A percentile compares a stretch with the other conserved stretches of the same genome.
Conservation (phyloP, 225 moss, liverwort and hornwort species). For the Physcomitrellopsis africana region DNA sequence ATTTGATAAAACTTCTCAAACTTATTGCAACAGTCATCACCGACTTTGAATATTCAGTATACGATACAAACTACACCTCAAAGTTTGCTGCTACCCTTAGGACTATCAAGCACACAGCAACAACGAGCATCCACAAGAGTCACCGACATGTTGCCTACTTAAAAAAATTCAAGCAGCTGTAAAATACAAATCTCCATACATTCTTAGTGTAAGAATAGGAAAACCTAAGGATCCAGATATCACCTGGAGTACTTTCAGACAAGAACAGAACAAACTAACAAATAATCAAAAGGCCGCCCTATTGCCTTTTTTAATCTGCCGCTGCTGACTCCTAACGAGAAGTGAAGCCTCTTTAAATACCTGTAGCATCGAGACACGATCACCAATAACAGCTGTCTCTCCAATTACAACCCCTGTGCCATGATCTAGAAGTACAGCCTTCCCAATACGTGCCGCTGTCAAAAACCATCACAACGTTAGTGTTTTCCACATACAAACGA, state of each 20-base stretch:
- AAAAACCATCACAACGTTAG: slow-evolving; percentile 25
- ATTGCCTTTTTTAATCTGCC: neutral
- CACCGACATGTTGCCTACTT: neutral
- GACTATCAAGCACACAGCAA: neutral
- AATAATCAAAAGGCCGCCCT: neutral
- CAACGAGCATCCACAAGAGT: neutral
- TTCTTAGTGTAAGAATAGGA: neutral
- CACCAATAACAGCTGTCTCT: slow-evolving; percentile 88
- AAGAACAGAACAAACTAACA: slow-evolving; percentile 3
- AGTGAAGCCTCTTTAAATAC: slow-evolving; percentile 40
- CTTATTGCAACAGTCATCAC: neutral
- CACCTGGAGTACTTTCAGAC: neutral
- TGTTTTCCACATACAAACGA: neutral
- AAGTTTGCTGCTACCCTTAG: neutral
- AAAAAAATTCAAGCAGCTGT: neutral
- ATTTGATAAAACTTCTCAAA: neutral
- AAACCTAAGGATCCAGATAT: slow-evolving; percentile 8
- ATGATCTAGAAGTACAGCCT: slow-evolving; percentile 89
- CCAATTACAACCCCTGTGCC: slow-evolving; percentile 96
- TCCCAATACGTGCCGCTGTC: slow-evolving; percentile 87
- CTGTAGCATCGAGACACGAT: slow-evolving; percentile 95
- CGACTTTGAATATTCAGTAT: neutral
- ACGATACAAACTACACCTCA: slow-evolving; percentile 9
- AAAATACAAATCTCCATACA: neutral
- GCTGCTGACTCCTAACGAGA: slow-evolving; percentile 3